Percentiles rank a stretch among this genome's conserved stretches.
Conservation (phyloP, 164 flowering plant species). For the Kingdonia uniflora region DNA sequence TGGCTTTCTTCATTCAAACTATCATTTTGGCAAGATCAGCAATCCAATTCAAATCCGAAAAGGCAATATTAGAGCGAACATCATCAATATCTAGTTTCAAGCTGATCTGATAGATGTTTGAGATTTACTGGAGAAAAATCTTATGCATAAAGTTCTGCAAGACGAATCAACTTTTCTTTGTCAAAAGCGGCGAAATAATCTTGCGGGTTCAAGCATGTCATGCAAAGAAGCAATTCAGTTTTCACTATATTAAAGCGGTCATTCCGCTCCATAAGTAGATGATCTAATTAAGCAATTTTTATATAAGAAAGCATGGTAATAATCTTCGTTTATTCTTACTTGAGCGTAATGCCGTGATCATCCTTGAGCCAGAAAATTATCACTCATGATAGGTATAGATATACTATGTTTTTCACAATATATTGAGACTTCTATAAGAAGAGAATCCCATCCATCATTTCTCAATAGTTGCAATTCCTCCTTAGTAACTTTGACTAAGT, state of each 20-base stretch:
- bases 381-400: background rate
- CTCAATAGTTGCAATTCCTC: background rate
- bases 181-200: background rate
- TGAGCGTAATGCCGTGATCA: background rate
- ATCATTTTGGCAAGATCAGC: slow-evolving; percentile 3
- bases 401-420: background rate
- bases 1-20: background rate
- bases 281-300: background rate
- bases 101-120: background rate
- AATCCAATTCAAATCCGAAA: background rate
- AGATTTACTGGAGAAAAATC: background rate
- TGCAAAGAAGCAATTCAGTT: background rate
- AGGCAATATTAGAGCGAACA: background rate
- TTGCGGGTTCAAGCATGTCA: background rate
- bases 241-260: background rate
- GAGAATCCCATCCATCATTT: slow-evolving; percentile 1
- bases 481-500: background rate
- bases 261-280: background rate
- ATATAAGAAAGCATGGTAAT: background rate
- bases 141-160: background rate
- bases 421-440: background rate
- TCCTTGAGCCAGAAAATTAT: background rate
- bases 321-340: background rate
- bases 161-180: background rate
- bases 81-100: slow-evolving; percentile 1